Evolutionary conservation across 2,329 filamentous ascomycete genomes (phyloP).

Genomic region (Diaporthe batatas): DNA sequence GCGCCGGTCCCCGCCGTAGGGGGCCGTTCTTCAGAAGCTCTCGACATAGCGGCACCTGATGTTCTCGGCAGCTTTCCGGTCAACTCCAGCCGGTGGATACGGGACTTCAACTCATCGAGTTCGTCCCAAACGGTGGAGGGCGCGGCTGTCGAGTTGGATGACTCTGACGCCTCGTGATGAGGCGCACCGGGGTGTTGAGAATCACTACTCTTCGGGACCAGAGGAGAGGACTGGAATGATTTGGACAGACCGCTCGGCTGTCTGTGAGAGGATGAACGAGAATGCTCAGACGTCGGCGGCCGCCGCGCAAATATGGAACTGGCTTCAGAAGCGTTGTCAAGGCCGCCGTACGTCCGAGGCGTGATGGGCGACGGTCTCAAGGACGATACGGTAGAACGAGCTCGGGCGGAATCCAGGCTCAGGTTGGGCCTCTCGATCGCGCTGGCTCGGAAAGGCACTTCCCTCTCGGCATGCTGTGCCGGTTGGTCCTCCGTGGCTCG

Average conservation of each 20-base stretch:
- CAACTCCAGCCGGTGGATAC: conserved; percentile 89
- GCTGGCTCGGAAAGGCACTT: conserved; percentile 59
- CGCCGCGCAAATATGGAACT: conserved; percentile 47
- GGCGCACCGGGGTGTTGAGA: conserved; percentile 54
- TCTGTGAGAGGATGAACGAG: conserved; percentile 34
- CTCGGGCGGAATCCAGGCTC: conserved; percentile 51
- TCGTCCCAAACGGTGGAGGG: conserved; percentile 98
- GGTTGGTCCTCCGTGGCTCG: conserved; percentile 57
- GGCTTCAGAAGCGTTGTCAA: conserved; percentile 55
- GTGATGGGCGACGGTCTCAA: conserved; percentile 60
- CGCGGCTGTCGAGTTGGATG: conserved; percentile 87
- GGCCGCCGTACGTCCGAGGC: conserved; percentile 62
- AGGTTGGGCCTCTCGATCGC: conserved; percentile 59
- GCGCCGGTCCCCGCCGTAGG: conserved; percentile 91
- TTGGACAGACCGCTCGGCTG: conserved; percentile 53
- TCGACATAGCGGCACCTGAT: conserved; percentile 83
- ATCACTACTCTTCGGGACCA: conserved; percentile 63
- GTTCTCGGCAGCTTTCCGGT: conserved; percentile 89
- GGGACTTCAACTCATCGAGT: conserved; percentile 92
- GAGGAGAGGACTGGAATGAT: conserved; percentile 71
- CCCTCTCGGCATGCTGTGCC: conserved; percentile 56
- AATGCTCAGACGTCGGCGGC: conserved; percentile 47
- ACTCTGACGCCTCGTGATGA: conserved; percentile 80
- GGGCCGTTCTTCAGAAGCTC: conserved; percentile 83
- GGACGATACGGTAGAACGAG: conserved; percentile 50